Percentiles rank a stretch among this genome's conserved stretches.
Evolutionary conservation across 2,329 filamentous ascomycete species (phyloP).

Genomic region (Colletotrichum plurivorum): DNA sequence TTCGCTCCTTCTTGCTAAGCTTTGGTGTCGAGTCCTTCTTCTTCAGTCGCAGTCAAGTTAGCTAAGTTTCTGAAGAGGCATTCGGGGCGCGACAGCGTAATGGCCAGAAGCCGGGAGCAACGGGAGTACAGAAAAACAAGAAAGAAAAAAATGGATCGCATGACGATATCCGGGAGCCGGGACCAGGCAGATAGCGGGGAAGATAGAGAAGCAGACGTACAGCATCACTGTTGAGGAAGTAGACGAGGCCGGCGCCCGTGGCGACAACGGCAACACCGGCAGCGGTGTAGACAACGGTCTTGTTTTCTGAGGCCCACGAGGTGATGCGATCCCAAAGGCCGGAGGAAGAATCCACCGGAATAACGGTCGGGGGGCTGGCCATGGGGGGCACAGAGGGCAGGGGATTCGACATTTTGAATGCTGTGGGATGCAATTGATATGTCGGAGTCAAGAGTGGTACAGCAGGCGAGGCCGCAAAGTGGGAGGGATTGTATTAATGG

Average conservation of each 20-base stretch:
- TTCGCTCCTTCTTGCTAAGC: slow-evolving; percentile 89
- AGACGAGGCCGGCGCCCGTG: slow-evolving; percentile 91
- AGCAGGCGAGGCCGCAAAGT: slow-evolving; percentile 16
- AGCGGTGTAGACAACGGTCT: slow-evolving; percentile 95
- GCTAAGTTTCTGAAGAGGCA: not conserved
- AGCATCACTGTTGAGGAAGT: slow-evolving; percentile 81
- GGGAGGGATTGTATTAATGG: slow-evolving; percentile 33
- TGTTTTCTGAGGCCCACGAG: slow-evolving; percentile 95
- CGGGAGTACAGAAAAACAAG: slow-evolving; percentile 6
- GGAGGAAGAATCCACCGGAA: slow-evolving; percentile 70
- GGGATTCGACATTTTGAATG: slow-evolving; percentile 58
- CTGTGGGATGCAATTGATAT: slow-evolving; percentile 43
- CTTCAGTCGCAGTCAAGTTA: slow-evolving; percentile 31
- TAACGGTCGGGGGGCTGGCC: slow-evolving; percentile 56
- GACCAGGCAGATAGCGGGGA: slow-evolving; percentile 15
- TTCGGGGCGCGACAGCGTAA: not conserved
- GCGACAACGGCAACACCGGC: slow-evolving; percentile 94
- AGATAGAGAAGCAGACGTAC: slow-evolving; percentile 53
- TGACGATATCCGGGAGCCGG: slow-evolving; percentile 10
- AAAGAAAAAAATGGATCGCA: slow-evolving; percentile 25
- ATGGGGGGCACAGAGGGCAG: slow-evolving; percentile 63
- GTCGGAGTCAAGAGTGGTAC: slow-evolving; percentile 33
- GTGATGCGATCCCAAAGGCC: slow-evolving; percentile 92
- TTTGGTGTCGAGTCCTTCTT: slow-evolving; percentile 71
- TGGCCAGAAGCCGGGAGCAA: slow-evolving; percentile 24